These are phyloP conservation scores for Barnettozyma pratensis DNA, from an alignment of 805 yeast species.

Conservation along the genomic window DNA sequence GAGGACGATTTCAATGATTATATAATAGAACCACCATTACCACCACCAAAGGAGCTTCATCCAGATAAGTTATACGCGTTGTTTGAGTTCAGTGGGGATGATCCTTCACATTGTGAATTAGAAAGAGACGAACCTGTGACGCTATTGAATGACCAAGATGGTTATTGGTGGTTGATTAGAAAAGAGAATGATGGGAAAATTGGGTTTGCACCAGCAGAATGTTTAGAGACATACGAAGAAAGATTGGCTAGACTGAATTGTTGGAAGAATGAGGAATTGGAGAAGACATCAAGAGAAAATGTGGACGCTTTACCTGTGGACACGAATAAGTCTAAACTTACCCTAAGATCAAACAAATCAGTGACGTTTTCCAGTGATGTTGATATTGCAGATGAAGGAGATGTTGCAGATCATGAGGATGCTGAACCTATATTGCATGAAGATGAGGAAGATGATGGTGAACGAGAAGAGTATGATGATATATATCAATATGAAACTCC, in stretches of 20 bases:
- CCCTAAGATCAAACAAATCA: constrained; percentile 12
- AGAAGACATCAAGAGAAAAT: constrained; percentile 15
- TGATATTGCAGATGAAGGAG: constrained; percentile 9
- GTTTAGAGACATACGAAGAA: constrained; percentile 87
- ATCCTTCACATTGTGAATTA: constrained; percentile 83
- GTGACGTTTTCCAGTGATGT: constrained; percentile 21
- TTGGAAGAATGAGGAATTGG: constrained; percentile 75
- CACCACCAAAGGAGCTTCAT: constrained; percentile 75
- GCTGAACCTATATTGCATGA: not conserved
- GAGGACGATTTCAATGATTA: constrained; percentile 41
- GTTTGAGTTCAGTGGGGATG: constrained; percentile 86
- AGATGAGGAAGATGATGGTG: not conserved
- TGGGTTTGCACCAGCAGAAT: constrained; percentile 97
- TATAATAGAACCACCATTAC: constrained; percentile 31
- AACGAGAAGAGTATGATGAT: not conserved
- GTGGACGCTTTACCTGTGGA: constrained; percentile 4
- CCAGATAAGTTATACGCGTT: constrained; percentile 82
- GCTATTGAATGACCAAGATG: constrained; percentile 80
- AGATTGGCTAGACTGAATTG: constrained; percentile 88
- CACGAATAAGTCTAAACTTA: not conserved
- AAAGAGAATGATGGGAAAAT: constrained; percentile 55
- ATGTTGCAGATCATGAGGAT: constrained; percentile 10
- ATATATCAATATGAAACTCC: constrained; percentile 8
- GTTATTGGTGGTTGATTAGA: constrained; percentile 94
- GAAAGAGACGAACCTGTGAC: constrained; percentile 77